Percentiles rank a stretch among this genome's conserved stretches.
Conservation (phyloP, 768 basidiomycete genomes). For the Collybia nuda region DNA sequence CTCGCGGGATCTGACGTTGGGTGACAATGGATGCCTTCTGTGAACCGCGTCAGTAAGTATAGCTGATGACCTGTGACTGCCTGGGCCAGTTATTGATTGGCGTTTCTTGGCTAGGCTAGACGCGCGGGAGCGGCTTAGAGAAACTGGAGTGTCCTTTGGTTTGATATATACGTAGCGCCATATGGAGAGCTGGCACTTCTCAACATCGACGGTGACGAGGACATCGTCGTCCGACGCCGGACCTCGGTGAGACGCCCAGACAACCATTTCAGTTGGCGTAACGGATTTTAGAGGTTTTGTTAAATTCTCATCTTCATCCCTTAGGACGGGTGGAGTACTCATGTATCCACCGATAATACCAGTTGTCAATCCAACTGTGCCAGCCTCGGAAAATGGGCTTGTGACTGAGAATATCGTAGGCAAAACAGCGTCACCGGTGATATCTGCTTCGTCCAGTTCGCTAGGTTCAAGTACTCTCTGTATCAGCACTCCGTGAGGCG, state of each 20-base stretch:
- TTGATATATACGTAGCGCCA: conserved; percentile 76
- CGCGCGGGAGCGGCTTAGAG: conserved; percentile 26
- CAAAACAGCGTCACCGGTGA: conserved; percentile 66
- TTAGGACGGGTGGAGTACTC: conserved; percentile 34
- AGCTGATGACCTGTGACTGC: conserved; percentile 38
- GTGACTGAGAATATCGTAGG: conserved; percentile 82
- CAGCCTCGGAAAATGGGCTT: conserved; percentile 74
- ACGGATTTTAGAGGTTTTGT: conserved; percentile 53
- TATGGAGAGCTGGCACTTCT: conserved; percentile 52
- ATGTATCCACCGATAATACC: conserved; percentile 53
- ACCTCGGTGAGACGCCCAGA: conserved; percentile 54
- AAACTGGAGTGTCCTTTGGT: conserved; percentile 52
- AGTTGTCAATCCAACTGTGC: conserved; percentile 65
- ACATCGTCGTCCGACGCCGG: conserved; percentile 44
- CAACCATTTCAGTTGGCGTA: conserved; percentile 61
- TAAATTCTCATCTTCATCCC: conserved; percentile 55
- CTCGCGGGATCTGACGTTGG: conserved; percentile 31
- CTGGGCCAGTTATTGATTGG: conserved; percentile 34
- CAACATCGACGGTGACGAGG: conserved; percentile 58
- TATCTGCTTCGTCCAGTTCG: conserved; percentile 65
- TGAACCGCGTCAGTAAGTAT: conserved; percentile 29
- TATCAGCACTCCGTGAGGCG: conserved; percentile 78
- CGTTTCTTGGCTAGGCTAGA: conserved; percentile 34
- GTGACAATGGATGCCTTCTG: conserved; percentile 34
- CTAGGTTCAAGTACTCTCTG: conserved; percentile 68